These are phyloP conservation scores for Aspergillus arachidicola DNA, from an alignment of 2,329 filamentous ascomycete species.

Conservation along the genomic window DNA sequence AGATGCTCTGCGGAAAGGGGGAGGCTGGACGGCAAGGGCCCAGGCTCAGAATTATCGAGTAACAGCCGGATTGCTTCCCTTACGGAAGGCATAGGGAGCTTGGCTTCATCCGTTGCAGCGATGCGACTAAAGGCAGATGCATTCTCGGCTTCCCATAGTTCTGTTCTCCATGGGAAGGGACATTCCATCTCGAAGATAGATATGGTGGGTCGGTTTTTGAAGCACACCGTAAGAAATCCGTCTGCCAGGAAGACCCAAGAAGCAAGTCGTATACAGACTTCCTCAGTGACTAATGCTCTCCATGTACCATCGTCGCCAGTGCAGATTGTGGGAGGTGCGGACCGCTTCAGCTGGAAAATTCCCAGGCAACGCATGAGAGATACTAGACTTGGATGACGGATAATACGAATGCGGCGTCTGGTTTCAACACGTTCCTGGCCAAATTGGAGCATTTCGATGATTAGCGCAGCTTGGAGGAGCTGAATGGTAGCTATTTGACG, in stretches of 20 bases:
- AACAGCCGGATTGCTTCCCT: slow-evolving; percentile 27
- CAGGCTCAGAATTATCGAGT: slow-evolving; percentile 22
- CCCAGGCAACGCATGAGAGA: slow-evolving; percentile 33
- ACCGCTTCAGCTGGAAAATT: slow-evolving; percentile 28
- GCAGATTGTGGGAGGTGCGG: slow-evolving; percentile 13
- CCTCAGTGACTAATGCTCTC: slow-evolving; percentile 27
- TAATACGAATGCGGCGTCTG: slow-evolving; percentile 34
- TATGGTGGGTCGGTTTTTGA: slow-evolving; percentile 33
- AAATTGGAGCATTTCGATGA: slow-evolving; percentile 38
- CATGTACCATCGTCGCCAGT: slow-evolving; percentile 23
- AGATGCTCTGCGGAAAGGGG: slow-evolving; percentile 34
- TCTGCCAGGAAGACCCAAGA: slow-evolving; percentile 37
- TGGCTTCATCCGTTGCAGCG: slow-evolving; percentile 10
- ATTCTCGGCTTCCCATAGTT: slow-evolving; percentile 33
- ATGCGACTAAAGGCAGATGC: slow-evolving; percentile 27
- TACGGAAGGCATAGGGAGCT: slow-evolving; percentile 25
- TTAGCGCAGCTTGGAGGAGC: slow-evolving; percentile 31
- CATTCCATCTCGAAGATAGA: slow-evolving; percentile 36
- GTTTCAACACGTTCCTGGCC: slow-evolving; percentile 30
- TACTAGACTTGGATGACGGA: slow-evolving; percentile 33
- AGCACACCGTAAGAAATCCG: slow-evolving; percentile 36
- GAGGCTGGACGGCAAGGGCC: slow-evolving; percentile 24
- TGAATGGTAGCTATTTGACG: slow-evolving; percentile 23
- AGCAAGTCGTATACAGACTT: slow-evolving; percentile 33
- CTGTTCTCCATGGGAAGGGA: slow-evolving; percentile 32